Conservation (phyloP, 352 stramenopile genomes). For the Pythium apleroticum region DNA sequence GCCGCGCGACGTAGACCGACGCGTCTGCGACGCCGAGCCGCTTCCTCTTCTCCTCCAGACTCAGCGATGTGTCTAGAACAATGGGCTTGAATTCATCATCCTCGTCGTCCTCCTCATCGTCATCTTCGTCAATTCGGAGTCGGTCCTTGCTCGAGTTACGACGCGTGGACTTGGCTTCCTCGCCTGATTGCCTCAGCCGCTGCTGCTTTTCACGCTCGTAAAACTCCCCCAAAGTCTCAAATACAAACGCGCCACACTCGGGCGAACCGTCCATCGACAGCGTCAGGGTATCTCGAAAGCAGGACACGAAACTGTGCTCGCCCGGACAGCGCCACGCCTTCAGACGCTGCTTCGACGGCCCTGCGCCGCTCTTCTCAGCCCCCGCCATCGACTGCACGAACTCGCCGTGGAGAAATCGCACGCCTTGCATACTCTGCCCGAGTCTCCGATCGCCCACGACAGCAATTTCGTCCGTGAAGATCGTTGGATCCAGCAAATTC, state of each 20-base stretch:
- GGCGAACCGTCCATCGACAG: slow-evolving; percentile 29
- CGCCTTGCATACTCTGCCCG: slow-evolving; percentile 8
- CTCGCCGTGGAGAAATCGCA: slow-evolving; percentile 28
- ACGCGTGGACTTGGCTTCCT: neutral
- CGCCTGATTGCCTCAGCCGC: neutral
- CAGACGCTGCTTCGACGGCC: neutral
- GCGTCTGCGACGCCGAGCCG: slow-evolving; percentile 21
- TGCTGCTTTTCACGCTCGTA: slow-evolving; percentile 22
- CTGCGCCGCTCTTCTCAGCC: neutral
- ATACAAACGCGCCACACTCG: slow-evolving; percentile 28
- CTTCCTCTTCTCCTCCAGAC: slow-evolving; percentile 27
- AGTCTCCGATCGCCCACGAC: neutral
- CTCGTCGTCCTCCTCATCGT: slow-evolving; percentile 16
- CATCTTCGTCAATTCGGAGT: neutral
- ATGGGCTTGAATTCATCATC: slow-evolving; percentile 11
- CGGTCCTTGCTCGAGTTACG: neutral
- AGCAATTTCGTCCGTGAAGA: slow-evolving; percentile 9
- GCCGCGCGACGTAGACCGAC: slow-evolving; percentile 7
- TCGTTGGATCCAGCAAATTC: slow-evolving; percentile 21
- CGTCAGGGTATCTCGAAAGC: slow-evolving; percentile 25
- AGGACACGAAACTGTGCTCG: slow-evolving; percentile 18
- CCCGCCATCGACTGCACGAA: slow-evolving; percentile 21
- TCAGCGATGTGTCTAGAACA: slow-evolving; percentile 2
- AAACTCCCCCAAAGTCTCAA: slow-evolving; percentile 28
- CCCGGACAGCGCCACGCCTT: slow-evolving; percentile 22